Conservation (phyloP, 2,329 filamentous ascomycete species). For the Trichophyton simii region DNA sequence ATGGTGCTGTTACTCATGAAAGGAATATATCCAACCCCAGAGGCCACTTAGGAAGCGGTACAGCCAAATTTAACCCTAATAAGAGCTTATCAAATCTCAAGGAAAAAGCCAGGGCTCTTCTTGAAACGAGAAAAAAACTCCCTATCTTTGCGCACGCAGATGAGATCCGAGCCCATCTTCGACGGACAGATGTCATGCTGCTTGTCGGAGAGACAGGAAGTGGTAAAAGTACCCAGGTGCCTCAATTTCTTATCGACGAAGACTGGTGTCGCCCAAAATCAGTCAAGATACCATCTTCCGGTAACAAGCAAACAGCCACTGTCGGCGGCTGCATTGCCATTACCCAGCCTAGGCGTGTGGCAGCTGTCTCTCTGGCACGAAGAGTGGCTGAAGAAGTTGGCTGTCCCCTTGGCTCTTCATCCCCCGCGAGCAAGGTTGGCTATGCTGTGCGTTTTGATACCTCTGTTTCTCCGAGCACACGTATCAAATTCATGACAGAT, state of each 20-base stretch:
- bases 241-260: constrained; percentile 72
- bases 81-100: constrained; percentile 18
- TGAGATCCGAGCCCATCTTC: constrained; percentile 54
- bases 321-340: constrained; percentile 79
- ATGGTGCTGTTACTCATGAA: background rate
- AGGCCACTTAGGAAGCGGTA: constrained; percentile 4
- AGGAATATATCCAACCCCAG: background rate
- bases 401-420: constrained; percentile 46
- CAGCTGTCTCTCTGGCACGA: constrained; percentile 78
- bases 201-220: constrained; percentile 90
- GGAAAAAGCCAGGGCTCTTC: constrained; percentile 37
- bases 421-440: constrained; percentile 56
- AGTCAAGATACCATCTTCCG: constrained; percentile 33
- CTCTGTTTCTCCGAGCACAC: constrained; percentile 64
- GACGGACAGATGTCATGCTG: constrained; percentile 60
- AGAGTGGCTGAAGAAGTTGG: constrained; percentile 79
- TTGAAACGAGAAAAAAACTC: constrained; percentile 49
- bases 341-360: constrained; percentile 86
- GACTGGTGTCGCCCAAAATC: constrained; percentile 59
- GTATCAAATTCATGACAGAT: constrained; percentile 89
- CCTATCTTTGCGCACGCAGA: constrained; percentile 68
- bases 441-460: constrained; percentile 95
- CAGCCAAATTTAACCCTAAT: constrained; percentile 8
- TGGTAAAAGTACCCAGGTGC: constrained; percentile 92
- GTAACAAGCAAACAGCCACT: constrained; percentile 17